These are phyloP conservation scores for Nemania sp. DNA, from an alignment of 2,329 filamentous ascomycete species.

Conservation along the genomic window DNA sequence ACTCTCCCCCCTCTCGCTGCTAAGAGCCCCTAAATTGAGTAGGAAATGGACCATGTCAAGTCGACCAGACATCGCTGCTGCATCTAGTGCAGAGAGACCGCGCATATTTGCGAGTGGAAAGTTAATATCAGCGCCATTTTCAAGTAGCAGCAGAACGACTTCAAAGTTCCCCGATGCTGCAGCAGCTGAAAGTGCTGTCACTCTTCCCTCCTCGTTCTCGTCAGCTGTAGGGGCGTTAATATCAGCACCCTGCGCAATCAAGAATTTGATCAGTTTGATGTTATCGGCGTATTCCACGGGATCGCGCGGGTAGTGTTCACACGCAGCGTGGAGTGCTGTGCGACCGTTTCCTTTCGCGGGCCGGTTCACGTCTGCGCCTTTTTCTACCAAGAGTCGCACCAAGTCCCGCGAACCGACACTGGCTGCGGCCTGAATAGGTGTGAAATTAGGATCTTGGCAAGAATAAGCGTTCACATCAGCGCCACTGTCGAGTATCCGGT, in stretches of 20 bases:
- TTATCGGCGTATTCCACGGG: too few species aligned
- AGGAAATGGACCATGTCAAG: constrained; percentile 30
- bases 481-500: neutral
- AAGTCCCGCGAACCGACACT: neutral
- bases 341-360: neutral
- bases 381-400: constrained; percentile 14
- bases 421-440: constrained; percentile 4
- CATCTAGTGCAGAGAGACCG: constrained; percentile 16
- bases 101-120: neutral
- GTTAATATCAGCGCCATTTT: constrained; percentile 26
- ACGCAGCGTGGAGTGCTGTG: constrained; percentile 11
- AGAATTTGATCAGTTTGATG: neutral
- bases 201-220: accelerated
- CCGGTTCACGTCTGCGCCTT: constrained; percentile 24
- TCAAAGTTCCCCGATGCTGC: constrained; percentile 19
- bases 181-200: constrained; percentile 23
- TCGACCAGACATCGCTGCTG: neutral
- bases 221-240: constrained; percentile 7
- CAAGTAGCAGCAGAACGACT: constrained; percentile 20
- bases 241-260: neutral
- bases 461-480: constrained; percentile 1
- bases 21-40: constrained; percentile 25
- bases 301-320: neutral
- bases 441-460: neutral
- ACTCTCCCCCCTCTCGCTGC: too few species aligned